Evolutionary conservation across 176 grass and related monocot species (phyloP).

Genomic region (Rhynchospora breviuscula): DNA sequence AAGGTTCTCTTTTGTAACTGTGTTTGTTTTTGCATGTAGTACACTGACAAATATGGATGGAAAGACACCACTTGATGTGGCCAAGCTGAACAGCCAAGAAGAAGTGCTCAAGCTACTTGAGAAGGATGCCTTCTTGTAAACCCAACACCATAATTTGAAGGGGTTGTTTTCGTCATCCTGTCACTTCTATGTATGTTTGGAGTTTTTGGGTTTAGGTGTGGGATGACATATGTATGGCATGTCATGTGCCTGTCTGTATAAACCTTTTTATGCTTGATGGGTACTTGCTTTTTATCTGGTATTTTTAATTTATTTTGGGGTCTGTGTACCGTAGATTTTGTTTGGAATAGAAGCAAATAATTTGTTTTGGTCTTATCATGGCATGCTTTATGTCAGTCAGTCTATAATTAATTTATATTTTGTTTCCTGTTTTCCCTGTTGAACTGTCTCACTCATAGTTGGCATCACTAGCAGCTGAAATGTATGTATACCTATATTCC

Average conservation of each 20-base stretch:
- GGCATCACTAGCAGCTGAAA: background rate
- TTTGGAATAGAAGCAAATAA: conserved; percentile 29
- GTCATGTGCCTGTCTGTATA: conserved; percentile 27
- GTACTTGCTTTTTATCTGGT: background rate
- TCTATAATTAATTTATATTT: background rate
- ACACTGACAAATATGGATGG: conserved; percentile 83
- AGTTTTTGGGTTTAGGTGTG: background rate
- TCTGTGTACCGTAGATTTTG: conserved; percentile 1
- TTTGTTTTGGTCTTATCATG: background rate
- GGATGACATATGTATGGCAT: background rate
- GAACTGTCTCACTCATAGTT: background rate
- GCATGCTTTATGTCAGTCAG: background rate
- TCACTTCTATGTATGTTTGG: background rate
- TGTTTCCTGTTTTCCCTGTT: background rate
- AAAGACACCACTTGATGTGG: conserved; percentile 74
- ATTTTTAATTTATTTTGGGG: conserved; percentile 3
- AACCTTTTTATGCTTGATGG: conserved; percentile 12
- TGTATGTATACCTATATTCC: background rate
- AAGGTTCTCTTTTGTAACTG: background rate
- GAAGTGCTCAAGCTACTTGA: conserved; percentile 84
- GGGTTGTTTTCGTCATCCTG: background rate
- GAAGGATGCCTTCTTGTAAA: conserved; percentile 81
- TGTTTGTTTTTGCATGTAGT: conserved; percentile 27
- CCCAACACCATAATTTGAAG: background rate
- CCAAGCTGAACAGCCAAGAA: conserved; percentile 73